Percentiles rank a stretch among this genome's conserved stretches.
These are phyloP conservation scores for Forsythia viridissima DNA, from an alignment of 257 asterid genomes.

Conservation along the genomic window DNA sequence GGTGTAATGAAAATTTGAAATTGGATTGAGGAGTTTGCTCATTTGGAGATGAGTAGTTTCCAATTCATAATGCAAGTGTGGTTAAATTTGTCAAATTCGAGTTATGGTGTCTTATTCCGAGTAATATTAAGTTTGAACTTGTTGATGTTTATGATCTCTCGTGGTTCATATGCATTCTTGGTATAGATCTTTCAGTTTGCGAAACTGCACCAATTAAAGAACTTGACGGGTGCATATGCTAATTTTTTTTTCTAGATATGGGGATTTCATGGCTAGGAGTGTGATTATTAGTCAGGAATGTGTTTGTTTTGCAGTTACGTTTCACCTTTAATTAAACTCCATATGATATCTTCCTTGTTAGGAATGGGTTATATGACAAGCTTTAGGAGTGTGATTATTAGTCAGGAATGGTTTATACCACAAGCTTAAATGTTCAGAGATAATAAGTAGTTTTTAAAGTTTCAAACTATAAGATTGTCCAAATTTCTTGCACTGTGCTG, in stretches of 20 bases:
- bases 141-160: neutral
- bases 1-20: slow-evolving; percentile 11
- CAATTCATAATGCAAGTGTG: neutral
- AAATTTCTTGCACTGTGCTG: neutral
- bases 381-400: no score
- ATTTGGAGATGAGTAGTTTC: slow-evolving; percentile 8
- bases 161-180: neutral
- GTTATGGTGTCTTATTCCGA: neutral
- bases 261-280: neutral
- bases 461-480: neutral
- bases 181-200: no score
- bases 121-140: neutral
- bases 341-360: neutral
- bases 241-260: neutral
- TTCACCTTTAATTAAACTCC: neutral
- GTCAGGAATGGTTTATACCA: neutral
- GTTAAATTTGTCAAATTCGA: neutral
- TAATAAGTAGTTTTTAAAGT: neutral
- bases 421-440: neutral
- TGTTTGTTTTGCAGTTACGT: neutral
- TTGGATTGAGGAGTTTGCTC: neutral
- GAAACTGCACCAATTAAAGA: no score
- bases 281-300: neutral
- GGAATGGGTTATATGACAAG: neutral
- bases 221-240: neutral